Conservation (phyloP, 148 eudicot species). For the Fagopyrum esculentum region DNA sequence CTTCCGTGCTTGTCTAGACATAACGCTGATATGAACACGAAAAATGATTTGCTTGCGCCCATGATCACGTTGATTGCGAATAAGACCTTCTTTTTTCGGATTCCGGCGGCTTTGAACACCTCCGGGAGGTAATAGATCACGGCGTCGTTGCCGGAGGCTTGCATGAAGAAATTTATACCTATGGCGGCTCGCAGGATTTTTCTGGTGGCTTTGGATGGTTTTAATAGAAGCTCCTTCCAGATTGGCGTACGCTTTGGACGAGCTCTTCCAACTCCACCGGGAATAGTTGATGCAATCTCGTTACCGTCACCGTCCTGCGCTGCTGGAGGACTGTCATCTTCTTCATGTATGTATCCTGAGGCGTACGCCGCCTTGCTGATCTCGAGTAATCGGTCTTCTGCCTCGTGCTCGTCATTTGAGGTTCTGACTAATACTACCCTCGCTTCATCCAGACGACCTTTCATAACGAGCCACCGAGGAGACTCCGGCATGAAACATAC, state of each 20-base stretch:
- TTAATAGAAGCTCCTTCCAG: slow-evolving; percentile 66
- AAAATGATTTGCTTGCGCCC: slow-evolving; percentile 71
- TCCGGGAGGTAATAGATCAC: slow-evolving; percentile 87
- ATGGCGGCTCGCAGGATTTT: slow-evolving; percentile 66
- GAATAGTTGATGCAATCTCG: neutral
- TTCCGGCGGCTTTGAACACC: slow-evolving; percentile 81
- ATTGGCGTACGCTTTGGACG: slow-evolving; percentile 41
- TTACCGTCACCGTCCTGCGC: neutral
- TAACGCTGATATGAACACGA: slow-evolving; percentile 65
- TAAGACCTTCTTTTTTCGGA: slow-evolving; percentile 32
- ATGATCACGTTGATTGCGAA: slow-evolving; percentile 70
- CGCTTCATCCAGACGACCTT: slow-evolving; percentile 49
- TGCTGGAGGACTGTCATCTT: neutral
- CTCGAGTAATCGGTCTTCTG: slow-evolving; percentile 49
- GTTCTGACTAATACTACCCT: slow-evolving; percentile 39
- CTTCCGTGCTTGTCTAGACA: slow-evolving; percentile 72
- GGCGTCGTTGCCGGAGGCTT: slow-evolving; percentile 93
- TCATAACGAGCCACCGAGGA: slow-evolving; percentile 88
- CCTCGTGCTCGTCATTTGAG: slow-evolving; percentile 51
- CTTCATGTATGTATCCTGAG: neutral
- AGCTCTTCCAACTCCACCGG: neutral
- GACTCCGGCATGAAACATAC: slow-evolving; percentile 84
- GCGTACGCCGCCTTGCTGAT: slow-evolving; percentile 35
- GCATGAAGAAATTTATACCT: slow-evolving; percentile 95
- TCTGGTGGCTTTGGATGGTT: slow-evolving; percentile 38